Evolutionary conservation across 257 asterid species (phyloP).

Genomic region (Mitragyna speciosa): DNA sequence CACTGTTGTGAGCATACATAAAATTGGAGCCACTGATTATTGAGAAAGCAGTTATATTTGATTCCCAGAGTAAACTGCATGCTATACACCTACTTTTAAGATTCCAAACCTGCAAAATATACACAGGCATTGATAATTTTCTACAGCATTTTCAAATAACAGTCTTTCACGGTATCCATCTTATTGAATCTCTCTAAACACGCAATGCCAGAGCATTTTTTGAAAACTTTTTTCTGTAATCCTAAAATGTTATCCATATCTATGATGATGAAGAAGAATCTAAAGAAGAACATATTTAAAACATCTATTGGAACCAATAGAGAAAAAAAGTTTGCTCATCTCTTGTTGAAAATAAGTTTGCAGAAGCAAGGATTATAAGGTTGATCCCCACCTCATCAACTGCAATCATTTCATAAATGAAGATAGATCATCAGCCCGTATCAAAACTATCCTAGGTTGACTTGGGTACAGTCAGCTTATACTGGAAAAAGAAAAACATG

Average conservation of each 20-base stretch:
- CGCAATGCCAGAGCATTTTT: background rate
- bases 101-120: constrained; percentile 72
- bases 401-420: too few species aligned
- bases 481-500: background rate
- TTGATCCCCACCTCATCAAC: background rate
- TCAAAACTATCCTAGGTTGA: background rate
- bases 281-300: background rate
- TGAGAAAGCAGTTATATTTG: constrained; percentile 85
- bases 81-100: constrained; percentile 63
- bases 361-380: background rate
- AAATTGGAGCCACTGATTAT: constrained; percentile 71
- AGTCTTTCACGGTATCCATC: background rate
- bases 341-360: background rate
- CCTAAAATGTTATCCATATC: background rate
- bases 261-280: background rate
- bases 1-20: constrained; percentile 57
- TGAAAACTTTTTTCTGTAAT: too few species aligned
- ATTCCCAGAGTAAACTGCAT: constrained; percentile 75
- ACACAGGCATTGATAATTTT: background rate
- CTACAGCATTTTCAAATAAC: background rate
- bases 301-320: background rate
- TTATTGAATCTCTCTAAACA: background rate
- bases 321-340: background rate
- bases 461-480: too few species aligned
- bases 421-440: background rate